Evolutionary conservation across 257 asterid species (phyloP).

Genomic region (Plantago major): DNA sequence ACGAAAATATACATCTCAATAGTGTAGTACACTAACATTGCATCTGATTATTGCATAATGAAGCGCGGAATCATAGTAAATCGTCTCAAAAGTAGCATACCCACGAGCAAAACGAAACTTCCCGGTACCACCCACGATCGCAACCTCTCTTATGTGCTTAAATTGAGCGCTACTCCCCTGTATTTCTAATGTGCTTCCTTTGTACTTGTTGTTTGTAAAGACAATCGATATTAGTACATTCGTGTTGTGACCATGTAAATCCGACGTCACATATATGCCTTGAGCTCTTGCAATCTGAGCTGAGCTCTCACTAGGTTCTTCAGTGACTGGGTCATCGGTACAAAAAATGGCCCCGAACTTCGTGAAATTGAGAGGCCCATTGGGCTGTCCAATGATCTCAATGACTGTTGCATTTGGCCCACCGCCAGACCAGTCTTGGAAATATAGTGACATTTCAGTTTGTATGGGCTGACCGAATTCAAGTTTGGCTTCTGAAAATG

Average conservation of each 20-base stretch:
- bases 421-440: constrained; percentile 18
- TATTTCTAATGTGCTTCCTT: constrained; percentile 29
- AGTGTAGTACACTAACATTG: constrained; percentile 19
- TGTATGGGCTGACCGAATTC: constrained; percentile 1
- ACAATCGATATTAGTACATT: constrained; percentile 29
- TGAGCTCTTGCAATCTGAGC: constrained; percentile 20
- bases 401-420: constrained; percentile 27
- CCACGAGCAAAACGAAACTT: constrained; percentile 32
- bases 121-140: constrained; percentile 36
- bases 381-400: constrained; percentile 14
- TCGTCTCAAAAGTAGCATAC: constrained; percentile 32
- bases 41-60: constrained; percentile 20
- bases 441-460: constrained; percentile 21
- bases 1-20: not conserved
- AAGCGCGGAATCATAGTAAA: constrained; percentile 17
- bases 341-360: constrained; percentile 22
- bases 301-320: constrained; percentile 3
- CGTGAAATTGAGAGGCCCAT: constrained; percentile 14
- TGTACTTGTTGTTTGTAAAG: constrained; percentile 18
- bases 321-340: constrained; percentile 22
- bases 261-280: constrained; percentile 30
- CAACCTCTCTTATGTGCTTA: constrained; percentile 32
- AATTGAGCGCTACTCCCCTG: constrained; percentile 30
- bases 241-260: constrained; percentile 26
- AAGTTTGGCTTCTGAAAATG: no score